phyloP scores from a whole-genome alignment of 345 rosid genomes.

The Hibiscus syriacus region DNA sequence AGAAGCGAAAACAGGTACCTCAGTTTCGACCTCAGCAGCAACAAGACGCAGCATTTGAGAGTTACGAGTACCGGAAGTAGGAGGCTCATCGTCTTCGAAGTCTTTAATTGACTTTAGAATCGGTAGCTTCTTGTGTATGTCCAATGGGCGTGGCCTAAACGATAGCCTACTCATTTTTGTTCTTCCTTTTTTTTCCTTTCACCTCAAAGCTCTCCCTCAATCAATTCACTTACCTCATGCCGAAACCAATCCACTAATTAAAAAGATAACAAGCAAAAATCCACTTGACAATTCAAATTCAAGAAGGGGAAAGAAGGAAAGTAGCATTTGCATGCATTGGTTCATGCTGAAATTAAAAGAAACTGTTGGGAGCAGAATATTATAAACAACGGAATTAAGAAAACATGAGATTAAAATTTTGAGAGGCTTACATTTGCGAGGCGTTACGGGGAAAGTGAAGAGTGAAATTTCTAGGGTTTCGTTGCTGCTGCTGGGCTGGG shows the following conservation, averaged over 20 bases:
- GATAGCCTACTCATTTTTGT: conserved; percentile 79
- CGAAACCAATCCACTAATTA: background rate
- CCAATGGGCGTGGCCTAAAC: conserved; percentile 89
- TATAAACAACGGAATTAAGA: background rate
- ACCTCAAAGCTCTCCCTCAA: background rate
- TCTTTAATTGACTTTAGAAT: conserved; percentile 83
- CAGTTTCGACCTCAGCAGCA: conserved; percentile 42
- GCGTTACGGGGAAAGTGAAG: background rate
- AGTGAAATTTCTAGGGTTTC: conserved; percentile 11
- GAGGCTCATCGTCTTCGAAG: conserved; percentile 91
- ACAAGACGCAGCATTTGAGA: conserved; percentile 65
- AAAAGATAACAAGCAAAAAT: background rate
- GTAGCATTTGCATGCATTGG: conserved; percentile 4
- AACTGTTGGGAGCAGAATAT: background rate
- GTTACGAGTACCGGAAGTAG: conserved; percentile 64
- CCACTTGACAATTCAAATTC: background rate
- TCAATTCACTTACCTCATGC: background rate
- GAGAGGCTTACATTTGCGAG: background rate
- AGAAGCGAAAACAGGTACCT: conserved; percentile 23
- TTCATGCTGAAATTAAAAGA: background rate
- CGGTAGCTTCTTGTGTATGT: conserved; percentile 95
- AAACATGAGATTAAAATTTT: background rate
- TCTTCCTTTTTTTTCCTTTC: conserved; percentile 12
- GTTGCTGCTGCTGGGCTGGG: background rate
- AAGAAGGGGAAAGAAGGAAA: background rate